Evolutionary conservation across 2,329 filamentous ascomycete species (phyloP).

Genomic region (Huntiella savannae): DNA sequence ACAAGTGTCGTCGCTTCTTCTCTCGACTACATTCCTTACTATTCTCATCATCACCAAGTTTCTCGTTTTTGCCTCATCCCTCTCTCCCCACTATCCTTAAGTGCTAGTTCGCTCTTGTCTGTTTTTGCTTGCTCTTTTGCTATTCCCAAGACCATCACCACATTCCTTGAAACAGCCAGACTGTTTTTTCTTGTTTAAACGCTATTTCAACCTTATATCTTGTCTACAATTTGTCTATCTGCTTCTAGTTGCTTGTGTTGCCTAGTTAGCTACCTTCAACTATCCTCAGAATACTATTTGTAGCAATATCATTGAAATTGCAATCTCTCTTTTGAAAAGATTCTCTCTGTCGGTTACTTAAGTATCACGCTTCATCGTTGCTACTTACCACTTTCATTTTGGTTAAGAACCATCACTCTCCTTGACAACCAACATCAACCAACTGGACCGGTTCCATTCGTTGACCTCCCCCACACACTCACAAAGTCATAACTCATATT

Average conservation of each 20-base stretch:
- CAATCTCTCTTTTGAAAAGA: background rate
- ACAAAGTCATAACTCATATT: background rate
- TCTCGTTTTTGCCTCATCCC: constrained; percentile 3
- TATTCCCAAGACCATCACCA: constrained; percentile 4
- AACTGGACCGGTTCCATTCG: constrained; percentile 6
- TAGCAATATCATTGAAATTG: background rate
- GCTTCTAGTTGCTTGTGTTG: background rate
- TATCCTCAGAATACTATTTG: background rate
- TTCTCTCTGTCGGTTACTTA: no score
- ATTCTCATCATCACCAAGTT: constrained; percentile 1
- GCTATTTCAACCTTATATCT: background rate
- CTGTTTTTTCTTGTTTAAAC: constrained; percentile 2
- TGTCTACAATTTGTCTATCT: background rate
- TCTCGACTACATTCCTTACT: background rate
- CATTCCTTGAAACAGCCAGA: constrained; percentile 8
- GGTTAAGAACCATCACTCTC: background rate
- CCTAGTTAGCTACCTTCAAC: constrained; percentile 1
- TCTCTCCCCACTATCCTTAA: background rate
- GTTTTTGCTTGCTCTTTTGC: constrained; percentile 4
- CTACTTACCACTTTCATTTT: background rate
- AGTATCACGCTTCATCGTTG: no score
- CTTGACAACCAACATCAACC: background rate
- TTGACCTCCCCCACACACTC: background rate
- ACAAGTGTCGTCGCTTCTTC: background rate
- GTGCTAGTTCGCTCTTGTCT: background rate